Evolutionary conservation across 345 rosid species (phyloP), one percentile per base, ranked within the genome.

Genomic region (Laguncularia racemosa): DNA sequence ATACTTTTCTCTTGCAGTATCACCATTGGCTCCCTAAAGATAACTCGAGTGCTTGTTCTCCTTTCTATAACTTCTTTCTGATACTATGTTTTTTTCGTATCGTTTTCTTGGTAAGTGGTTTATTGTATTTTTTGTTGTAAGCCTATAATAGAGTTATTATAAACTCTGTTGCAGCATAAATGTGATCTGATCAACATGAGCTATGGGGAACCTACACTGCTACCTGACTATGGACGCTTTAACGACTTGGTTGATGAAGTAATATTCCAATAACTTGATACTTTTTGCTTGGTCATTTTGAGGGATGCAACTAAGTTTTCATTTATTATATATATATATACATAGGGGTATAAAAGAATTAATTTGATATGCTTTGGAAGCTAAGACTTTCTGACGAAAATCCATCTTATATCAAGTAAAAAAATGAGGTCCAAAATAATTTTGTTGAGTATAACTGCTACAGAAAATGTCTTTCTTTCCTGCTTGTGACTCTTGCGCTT

Each of bases 131-230:
- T 57, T 55, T 16, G 17, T 9, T 61, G 46, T 44, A 28, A 51
- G 50, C 58, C 21, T 13, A 46, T 51, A 55, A 55, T 54, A 44
- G 43, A 47, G 50, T 45, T 26, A 14, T 47, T 21, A 14, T 23
- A 54, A 45, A 57, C 46, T 33, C 23, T 50, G 60, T 38, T 75
- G 65, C 95, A 93, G 99, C 96, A 89, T 74, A 89, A 89, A 75
- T 93, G 99, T 73, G 95, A 87, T 71, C 84, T 93, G 55, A 89
- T 93, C 86, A 93, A 93, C 76, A 89, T 93, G 99, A 93, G 99
- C 70, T 93, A 82, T 67, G 99, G 96, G 66, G 97, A 87, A 66
- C 69, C 92, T 69, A 50, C 95, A 14, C 59, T 87, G 52, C 80
- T 93, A 52, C 99, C 99, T 44, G 96, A 89, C 67, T 93, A 93